These are phyloP conservation scores for Puccinia polysora DNA, from an alignment of 1,284 basidiomycete species.

Conservation along the genomic window DNA sequence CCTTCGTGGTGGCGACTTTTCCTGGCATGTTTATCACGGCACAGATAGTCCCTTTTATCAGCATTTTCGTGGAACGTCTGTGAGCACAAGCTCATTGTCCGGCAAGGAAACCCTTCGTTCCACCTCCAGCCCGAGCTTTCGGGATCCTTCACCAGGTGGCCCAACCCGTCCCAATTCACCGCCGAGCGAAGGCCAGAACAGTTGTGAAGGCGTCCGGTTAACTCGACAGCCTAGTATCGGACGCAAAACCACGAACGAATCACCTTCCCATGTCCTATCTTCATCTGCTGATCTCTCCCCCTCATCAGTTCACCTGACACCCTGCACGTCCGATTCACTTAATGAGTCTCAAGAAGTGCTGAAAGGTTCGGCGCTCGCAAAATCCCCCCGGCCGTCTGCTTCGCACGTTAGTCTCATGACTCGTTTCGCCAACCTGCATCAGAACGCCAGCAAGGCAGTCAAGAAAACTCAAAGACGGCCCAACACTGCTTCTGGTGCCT, in stretches of 20 bases:
- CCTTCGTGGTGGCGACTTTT: conserved; percentile 3
- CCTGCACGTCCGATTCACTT: background rate
- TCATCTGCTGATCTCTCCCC: background rate
- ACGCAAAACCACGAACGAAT: background rate
- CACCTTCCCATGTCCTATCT: background rate
- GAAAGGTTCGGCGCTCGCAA: background rate
- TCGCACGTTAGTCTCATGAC: conserved; percentile 11
- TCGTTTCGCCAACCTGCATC: conserved; percentile 18
- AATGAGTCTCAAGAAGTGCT: conserved; percentile 23
- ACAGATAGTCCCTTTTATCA: conserved; percentile 27
- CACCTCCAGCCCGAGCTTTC: background rate
- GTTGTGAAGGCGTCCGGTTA: background rate
- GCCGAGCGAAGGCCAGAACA: background rate
- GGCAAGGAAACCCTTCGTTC: conserved; percentile 10
- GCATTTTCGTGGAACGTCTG: background rate
- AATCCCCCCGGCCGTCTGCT: background rate
- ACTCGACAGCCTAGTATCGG: background rate
- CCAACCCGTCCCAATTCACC: conserved; percentile 4
- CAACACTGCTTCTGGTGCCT: conserved; percentile 29
- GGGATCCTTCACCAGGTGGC: background rate
- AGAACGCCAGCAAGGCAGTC: conserved; percentile 2
- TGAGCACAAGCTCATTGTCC: conserved; percentile 16
- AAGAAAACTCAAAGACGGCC: conserved; percentile 20
- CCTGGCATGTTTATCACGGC: conserved; percentile 22
- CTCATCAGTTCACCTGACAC: background rate